Conservation (phyloP, 1,139 yeast species). For the Yamadazyma pseudoaaseri region DNA sequence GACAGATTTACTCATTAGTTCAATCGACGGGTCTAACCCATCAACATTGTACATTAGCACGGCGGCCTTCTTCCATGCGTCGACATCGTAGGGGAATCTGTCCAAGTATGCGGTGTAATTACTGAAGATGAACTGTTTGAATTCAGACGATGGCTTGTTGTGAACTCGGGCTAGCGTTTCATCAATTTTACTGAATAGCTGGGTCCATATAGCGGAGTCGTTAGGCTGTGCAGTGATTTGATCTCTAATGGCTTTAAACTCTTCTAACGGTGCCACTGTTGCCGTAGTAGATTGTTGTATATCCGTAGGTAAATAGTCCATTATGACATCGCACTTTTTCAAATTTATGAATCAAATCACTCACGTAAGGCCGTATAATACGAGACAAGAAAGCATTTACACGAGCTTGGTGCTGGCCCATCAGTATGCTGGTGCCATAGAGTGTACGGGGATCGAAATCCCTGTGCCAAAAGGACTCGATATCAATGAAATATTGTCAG, state of each 20-base stretch:
- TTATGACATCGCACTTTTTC: conserved; percentile 3
- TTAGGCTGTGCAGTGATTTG: conserved; percentile 19
- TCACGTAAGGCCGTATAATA: conserved; percentile 11
- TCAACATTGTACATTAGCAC: conserved; percentile 52
- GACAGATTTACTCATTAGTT: conserved; percentile 46
- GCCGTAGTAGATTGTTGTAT: background rate
- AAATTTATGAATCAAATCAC: conserved; percentile 8
- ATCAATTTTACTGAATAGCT: conserved; percentile 24
- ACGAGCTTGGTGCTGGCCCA: conserved; percentile 4
- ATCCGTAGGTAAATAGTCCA: conserved; percentile 5
- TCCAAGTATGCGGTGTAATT: conserved; percentile 35
- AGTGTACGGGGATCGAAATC: conserved; percentile 13
- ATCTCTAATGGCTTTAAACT: conserved; percentile 5
- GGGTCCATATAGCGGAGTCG: conserved; percentile 32
- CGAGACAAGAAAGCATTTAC: conserved; percentile 3
- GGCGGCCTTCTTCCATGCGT: conserved; percentile 61
- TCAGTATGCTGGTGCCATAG: conserved; percentile 7
- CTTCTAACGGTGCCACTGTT: conserved; percentile 4
- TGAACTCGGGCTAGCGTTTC: conserved; percentile 16
- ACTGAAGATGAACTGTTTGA: conserved; percentile 20
- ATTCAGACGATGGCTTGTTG: conserved; percentile 15
- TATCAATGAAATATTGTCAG: conserved; percentile 20
- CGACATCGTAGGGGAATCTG: conserved; percentile 55
- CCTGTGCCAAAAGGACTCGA: conserved; percentile 25
- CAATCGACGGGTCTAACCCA: conserved; percentile 52